Evolutionary conservation across 257 asterid genomes (phyloP).

Genomic region (Petunia secreta): DNA sequence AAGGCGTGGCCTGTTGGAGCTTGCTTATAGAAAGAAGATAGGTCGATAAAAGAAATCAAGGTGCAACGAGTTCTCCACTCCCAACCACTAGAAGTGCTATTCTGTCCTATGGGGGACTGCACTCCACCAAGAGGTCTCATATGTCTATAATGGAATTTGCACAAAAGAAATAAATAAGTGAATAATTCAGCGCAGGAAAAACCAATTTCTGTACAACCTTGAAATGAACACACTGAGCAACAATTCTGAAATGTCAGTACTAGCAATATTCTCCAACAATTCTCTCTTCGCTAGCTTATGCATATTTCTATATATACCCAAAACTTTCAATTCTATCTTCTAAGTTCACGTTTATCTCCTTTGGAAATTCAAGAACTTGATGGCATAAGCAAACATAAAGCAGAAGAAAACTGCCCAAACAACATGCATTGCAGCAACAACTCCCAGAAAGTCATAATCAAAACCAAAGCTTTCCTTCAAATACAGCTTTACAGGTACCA

Average conservation of each 20-base stretch:
- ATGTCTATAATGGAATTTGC: no score
- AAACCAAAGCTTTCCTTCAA: constrained; percentile 53
- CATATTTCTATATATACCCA: background rate
- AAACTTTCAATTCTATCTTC: no score
- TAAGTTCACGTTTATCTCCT: constrained; percentile 47
- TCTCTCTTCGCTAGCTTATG: background rate
- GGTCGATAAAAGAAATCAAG: no score
- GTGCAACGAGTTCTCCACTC: no score
- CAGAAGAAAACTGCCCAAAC: constrained; percentile 71
- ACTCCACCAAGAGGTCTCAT: no score
- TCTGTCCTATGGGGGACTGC: no score
- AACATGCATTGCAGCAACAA: constrained; percentile 65
- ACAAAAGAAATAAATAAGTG: no score
- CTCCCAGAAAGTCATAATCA: constrained; percentile 68
- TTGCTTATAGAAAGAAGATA: no score
- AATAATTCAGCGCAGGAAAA: no score
- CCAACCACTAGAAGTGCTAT: no score
- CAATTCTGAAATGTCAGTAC: background rate
- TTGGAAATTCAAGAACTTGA: constrained; percentile 77
- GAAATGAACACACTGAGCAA: background rate
- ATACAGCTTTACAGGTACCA: constrained; percentile 47
- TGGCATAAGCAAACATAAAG: constrained; percentile 66
- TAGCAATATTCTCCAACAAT: background rate
- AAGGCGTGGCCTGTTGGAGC: no score
- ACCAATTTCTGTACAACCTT: no score